Evolutionary conservation across 2,329 filamentous ascomycete genomes (phyloP), one percentile per base, ranked within the genome.

Genomic region (Claviceps sp.): DNA sequence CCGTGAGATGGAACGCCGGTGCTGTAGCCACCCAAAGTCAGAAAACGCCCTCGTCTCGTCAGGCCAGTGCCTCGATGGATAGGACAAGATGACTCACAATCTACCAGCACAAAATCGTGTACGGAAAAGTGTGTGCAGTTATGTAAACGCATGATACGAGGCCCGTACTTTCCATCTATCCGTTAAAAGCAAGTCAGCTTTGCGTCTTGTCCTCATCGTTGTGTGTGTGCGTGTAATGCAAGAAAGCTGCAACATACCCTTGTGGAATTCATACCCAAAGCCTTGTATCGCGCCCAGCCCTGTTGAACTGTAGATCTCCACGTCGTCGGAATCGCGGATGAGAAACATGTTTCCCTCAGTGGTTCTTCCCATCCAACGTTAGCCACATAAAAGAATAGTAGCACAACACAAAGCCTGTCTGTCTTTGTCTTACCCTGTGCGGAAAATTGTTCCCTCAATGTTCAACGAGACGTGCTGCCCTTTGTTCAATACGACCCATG

Each of bases 261-360:
- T 26, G 37, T 48, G 47, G 17, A 29, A 48, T 16, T 48, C 47
- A 13, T 39, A 48, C 1, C 47, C 47, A 13, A 39, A 48, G 3
- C 47, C 47, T n/a, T 48, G 47, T 29, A 48, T 48, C 16, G 47
- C 47, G 8, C 47, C 47, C 47, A n/a, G n/a, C 6, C 36, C 47
- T 6, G 47, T 40, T 3, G 20, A 37, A 2, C 47, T 48, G 37
- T 48, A 48, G 3, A 48, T 26, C 37, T 48, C 47, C 20, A 48
- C 11, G 16, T 48, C 37, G 22, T 49, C 47, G 5, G 47, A 36
- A 16, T 49, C 16, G 5, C 16, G 13, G 26, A 49, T 44, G 26
- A 49, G 40, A 4, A 49, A 20, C 47, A 49, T 49, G 47, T 44
- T 49, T 6, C 47, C 47, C 2, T 2, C 3, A n/a, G 14, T 23